Evolutionary conservation across 345 rosid genomes (phyloP).

Genomic region (Eutrema japonicum): DNA sequence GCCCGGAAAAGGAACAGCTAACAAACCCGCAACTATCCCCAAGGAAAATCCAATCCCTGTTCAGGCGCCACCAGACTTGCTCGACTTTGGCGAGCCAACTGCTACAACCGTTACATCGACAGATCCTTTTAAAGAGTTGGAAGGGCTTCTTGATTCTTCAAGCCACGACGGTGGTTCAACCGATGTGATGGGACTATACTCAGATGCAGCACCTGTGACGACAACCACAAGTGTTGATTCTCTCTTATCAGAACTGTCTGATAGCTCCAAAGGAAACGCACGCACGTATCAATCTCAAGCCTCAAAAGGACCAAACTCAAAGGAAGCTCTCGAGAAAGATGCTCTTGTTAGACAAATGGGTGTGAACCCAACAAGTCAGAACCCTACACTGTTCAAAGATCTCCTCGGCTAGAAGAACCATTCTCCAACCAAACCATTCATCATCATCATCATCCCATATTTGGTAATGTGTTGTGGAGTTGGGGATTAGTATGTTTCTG

Average conservation of each 20-base stretch:
- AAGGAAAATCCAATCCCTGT: conserved; percentile 50
- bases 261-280: conserved; percentile 40
- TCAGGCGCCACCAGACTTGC: conserved; percentile 86
- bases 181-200: conserved; percentile 53
- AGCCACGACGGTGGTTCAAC: conserved; percentile 37
- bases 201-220: conserved; percentile 49
- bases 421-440: conserved; percentile 19
- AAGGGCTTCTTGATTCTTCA: conserved; percentile 76
- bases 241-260: conserved; percentile 43
- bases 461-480: conserved; percentile 28
- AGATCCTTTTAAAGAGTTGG: conserved; percentile 89
- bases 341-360: conserved; percentile 95
- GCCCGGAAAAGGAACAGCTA: conserved; percentile 51
- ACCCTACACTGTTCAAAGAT: conserved; percentile 89
- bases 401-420: conserved; percentile 60
- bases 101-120: conserved; percentile 43
- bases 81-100: conserved; percentile 78
- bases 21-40: conserved; percentile 46
- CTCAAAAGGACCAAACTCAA: conserved; percentile 70
- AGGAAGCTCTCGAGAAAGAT: conserved; percentile 80
- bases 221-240: conserved; percentile 36
- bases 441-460: conserved; percentile 26
- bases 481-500: conserved; percentile 23
- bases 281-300: conserved; percentile 37
- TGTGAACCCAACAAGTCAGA: conserved; percentile 77